phyloP scores from a whole-genome alignment of 2,329 filamentous ascomycete genomes.

The Colletotrichum cereale region DNA sequence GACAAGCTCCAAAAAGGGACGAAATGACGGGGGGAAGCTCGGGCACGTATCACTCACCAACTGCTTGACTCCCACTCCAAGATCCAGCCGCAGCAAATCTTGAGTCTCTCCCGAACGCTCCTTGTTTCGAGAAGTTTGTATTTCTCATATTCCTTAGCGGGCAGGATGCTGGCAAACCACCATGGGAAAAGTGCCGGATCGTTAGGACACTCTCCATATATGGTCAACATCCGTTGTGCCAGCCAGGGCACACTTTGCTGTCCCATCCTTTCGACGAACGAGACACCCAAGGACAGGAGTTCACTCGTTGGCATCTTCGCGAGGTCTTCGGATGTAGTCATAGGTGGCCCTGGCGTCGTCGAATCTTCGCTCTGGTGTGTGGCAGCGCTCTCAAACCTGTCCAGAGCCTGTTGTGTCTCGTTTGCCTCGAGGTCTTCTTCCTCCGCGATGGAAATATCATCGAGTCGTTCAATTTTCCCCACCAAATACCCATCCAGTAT shows the following conservation, averaged over 20 bases:
- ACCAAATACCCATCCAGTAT: conserved; percentile 82
- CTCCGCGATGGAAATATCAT: conserved; percentile 84
- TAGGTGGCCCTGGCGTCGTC: not conserved
- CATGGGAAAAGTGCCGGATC: conserved; percentile 86
- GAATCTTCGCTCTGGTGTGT: conserved; percentile 33
- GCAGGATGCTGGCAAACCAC: conserved; percentile 89
- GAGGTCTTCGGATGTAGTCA: conserved; percentile 51
- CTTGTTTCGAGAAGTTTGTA: conserved; percentile 79
- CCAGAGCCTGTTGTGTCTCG: conserved; percentile 62
- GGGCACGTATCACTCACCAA: conserved; percentile 69
- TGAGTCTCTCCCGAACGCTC: conserved; percentile 84
- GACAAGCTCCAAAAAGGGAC: conserved; percentile 7
- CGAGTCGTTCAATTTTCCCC: conserved; percentile 80
- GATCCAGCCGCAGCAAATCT: conserved; percentile 86
- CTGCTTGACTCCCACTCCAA: conserved; percentile 75
- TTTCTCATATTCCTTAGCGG: conserved; percentile 82
- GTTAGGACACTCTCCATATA: conserved; percentile 82
- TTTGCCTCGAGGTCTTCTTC: conserved; percentile 82
- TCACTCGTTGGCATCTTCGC: conserved; percentile 76
- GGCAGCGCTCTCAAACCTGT: conserved; percentile 29
- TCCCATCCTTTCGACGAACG: conserved; percentile 79
- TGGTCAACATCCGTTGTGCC: conserved; percentile 75
- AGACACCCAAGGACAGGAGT: conserved; percentile 73
- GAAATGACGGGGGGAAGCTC: conserved; percentile 1
- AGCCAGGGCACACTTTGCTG: conserved; percentile 80